A percentile compares a stretch with the other conserved stretches of the same genome.
Conservation (phyloP, 768 basidiomycete genomes). For the Lactifluus echinatus region DNA sequence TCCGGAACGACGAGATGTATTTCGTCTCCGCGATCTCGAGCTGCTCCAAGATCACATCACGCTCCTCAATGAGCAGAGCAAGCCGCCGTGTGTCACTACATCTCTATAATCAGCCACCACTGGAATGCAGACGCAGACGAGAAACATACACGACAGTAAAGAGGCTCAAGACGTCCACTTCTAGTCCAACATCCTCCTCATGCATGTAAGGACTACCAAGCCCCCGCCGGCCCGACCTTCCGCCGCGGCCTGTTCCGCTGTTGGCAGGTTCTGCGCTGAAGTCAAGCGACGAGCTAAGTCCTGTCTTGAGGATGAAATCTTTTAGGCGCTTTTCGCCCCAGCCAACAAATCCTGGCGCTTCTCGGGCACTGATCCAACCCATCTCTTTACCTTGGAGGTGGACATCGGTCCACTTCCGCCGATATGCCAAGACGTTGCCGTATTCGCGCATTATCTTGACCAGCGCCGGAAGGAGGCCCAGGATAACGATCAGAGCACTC, state of each 20-base stretch:
- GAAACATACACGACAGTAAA: conserved; percentile 62
- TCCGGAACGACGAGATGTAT: conserved; percentile 67
- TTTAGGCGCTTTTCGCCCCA: conserved; percentile 72
- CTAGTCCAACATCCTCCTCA: conserved; percentile 37
- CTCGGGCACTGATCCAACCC: conserved; percentile 58
- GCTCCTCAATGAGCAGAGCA: conserved; percentile 61
- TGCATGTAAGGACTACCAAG: background rate
- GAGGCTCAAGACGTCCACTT: conserved; percentile 61
- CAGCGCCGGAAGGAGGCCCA: conserved; percentile 59
- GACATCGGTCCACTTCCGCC: conserved; percentile 50
- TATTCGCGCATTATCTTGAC: conserved; percentile 60
- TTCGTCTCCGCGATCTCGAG: conserved; percentile 73
- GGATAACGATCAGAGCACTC: conserved; percentile 48
- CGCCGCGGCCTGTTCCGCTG: conserved; percentile 12
- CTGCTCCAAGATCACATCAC: conserved; percentile 69
- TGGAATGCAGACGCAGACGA: background rate
- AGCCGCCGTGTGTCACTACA: conserved; percentile 59
- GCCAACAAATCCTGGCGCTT: conserved; percentile 57
- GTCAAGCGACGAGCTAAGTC: conserved; percentile 53
- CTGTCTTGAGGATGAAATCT: conserved; percentile 55
- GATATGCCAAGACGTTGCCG: conserved; percentile 43
- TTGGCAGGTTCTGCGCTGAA: conserved; percentile 23
- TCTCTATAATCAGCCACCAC: conserved; percentile 4
- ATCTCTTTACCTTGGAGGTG: conserved; percentile 65
- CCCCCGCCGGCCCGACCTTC: background rate